phyloP scores from a whole-genome alignment of 2,329 filamentous ascomycete genomes.

The Thermothelomyces thermophilus region DNA sequence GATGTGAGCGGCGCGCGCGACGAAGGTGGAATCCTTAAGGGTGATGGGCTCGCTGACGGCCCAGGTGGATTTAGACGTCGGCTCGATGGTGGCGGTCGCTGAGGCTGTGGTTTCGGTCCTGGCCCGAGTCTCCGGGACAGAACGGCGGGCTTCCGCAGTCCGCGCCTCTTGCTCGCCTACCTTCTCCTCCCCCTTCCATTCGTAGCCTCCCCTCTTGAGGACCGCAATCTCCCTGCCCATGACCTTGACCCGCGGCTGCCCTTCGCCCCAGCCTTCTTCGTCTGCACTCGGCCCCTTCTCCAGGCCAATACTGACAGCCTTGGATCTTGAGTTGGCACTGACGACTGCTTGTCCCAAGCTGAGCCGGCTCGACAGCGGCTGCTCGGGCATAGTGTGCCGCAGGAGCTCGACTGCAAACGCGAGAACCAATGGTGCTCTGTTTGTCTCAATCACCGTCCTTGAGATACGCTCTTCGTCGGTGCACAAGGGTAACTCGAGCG shows the following conservation, averaged over 20 bases:
- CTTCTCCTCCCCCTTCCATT: constrained; percentile 43
- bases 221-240: constrained; percentile 69
- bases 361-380: constrained; percentile 75
- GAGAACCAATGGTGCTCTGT: constrained; percentile 74
- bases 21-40: constrained; percentile 49
- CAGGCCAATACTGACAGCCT: constrained; percentile 69
- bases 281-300: constrained; percentile 59
- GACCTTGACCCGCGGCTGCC: constrained; percentile 66
- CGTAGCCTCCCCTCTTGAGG: constrained; percentile 71
- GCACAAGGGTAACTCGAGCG: constrained; percentile 52
- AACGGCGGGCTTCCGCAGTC: background rate
- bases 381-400: constrained; percentile 76
- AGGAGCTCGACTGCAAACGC: constrained; percentile 71
- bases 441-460: constrained; percentile 58
- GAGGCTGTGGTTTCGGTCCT: constrained; percentile 19
- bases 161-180: constrained; percentile 18
- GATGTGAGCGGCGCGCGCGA: constrained; percentile 46
- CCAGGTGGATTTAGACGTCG: constrained; percentile 34
- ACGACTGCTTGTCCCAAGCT: constrained; percentile 80
- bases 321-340: constrained; percentile 70
- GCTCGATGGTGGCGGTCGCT: constrained; percentile 7
- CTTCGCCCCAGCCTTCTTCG: constrained; percentile 65
- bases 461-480: constrained; percentile 54
- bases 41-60: constrained; percentile 44
- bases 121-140: constrained; percentile 12